Conservation (phyloP, 2,329 filamentous ascomycete species). For the Salinomyces thailandicus region DNA sequence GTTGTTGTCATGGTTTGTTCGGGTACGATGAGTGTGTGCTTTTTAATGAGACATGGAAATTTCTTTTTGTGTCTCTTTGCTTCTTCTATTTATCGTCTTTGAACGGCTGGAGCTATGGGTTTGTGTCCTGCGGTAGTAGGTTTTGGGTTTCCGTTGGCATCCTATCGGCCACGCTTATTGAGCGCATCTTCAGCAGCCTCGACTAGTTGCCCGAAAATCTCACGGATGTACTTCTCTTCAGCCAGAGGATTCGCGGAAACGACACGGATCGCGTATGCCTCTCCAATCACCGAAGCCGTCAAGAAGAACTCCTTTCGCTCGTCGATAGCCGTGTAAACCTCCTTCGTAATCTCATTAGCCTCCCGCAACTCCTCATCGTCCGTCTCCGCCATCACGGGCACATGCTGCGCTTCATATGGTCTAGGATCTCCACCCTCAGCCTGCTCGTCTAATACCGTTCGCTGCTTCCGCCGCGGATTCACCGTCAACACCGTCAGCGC, state of each 20-base stretch:
- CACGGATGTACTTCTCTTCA: slow-evolving; percentile 61
- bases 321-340: slow-evolving; percentile 67
- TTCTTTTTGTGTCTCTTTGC: too few relatives aligned
- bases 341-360: slow-evolving; percentile 59
- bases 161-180: background rate
- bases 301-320: slow-evolving; percentile 67
- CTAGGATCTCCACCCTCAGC: slow-evolving; percentile 23
- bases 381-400: slow-evolving; percentile 20
- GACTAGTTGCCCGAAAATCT: slow-evolving; percentile 65
- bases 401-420: slow-evolving; percentile 20
- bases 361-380: slow-evolving; percentile 38
- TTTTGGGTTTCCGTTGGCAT: too few relatives aligned
- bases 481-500: slow-evolving; percentile 68
- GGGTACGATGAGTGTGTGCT: too few relatives aligned
- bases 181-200: slow-evolving; percentile 49
- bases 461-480: slow-evolving; percentile 31
- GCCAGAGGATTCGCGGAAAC: slow-evolving; percentile 61
- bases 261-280: slow-evolving; percentile 68
- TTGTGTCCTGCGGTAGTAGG: too few relatives aligned
- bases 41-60: too few relatives aligned
- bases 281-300: slow-evolving; percentile 64
- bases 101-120: too few relatives aligned
- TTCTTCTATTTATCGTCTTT: too few relatives aligned
- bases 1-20: too few relatives aligned
- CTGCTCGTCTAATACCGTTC: too few relatives aligned